These are phyloP conservation scores for Flaveria linearis DNA, from an alignment of 129 eudicot genomes.

Conservation along the genomic window DNA sequence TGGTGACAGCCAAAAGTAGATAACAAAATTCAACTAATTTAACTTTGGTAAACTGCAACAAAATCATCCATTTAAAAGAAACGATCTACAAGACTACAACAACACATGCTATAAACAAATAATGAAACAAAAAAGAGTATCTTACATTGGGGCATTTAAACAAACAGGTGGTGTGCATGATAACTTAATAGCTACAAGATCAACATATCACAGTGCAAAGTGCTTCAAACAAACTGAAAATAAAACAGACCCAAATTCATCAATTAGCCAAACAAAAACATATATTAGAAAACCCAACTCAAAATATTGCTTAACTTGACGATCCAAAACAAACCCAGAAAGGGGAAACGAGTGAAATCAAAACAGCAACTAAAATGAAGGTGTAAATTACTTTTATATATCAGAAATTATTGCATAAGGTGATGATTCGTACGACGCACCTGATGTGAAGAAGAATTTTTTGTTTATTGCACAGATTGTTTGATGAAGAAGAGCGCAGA, in stretches of 20 bases:
- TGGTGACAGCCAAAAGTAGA: no score
- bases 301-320: no score
- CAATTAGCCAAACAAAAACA: conserved; percentile 8
- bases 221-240: neutral
- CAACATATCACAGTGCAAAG: neutral
- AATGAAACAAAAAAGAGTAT: conserved; percentile 24
- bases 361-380: no score
- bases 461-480: no score
- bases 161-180: conserved; percentile 32
- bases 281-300: no score
- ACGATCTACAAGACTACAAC: neutral
- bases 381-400: no score
- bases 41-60: no score
- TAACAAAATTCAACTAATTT: no score
- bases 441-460: conserved; percentile 21
- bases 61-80: no score
- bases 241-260: conserved; percentile 28
- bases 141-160: conserved; percentile 23
- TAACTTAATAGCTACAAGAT: conserved; percentile 4
- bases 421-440: conserved; percentile 19
- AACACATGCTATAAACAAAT: conserved; percentile 15
- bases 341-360: no score
- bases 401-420: neutral
- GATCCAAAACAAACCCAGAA: no score
- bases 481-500: no score